Conservation (phyloP, 768 basidiomycete species). For the Tulasnella sp. region DNA sequence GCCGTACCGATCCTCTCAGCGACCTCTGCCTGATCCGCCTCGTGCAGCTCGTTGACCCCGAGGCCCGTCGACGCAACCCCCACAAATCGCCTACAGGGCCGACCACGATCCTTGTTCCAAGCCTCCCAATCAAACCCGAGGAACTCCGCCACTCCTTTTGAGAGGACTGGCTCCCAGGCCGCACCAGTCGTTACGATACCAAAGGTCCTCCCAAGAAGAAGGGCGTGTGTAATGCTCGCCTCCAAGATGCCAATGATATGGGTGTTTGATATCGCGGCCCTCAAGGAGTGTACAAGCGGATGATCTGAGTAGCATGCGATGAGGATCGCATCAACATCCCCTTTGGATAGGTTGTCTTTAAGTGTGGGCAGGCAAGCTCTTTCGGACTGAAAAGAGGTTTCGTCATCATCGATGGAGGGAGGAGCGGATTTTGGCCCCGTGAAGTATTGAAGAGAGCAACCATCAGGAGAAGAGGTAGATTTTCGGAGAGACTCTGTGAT, state of each 20-base stretch:
- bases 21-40: slow-evolving; percentile 22
- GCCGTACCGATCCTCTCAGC: slow-evolving; percentile 23
- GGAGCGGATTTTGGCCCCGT: slow-evolving; percentile 21
- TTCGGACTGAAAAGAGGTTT: slow-evolving; percentile 20
- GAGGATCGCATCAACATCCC: slow-evolving; percentile 15
- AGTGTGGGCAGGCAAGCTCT: slow-evolving; percentile 18
- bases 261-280: slow-evolving; percentile 16
- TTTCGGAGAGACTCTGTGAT: slow-evolving; percentile 26
- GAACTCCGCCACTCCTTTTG: slow-evolving; percentile 21
- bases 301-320: slow-evolving; percentile 30
- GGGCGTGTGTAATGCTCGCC: slow-evolving; percentile 26
- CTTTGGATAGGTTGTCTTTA: background rate
- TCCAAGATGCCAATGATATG: slow-evolving; percentile 30
- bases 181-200: slow-evolving; percentile 31
- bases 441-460: slow-evolving; percentile 12
- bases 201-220: slow-evolving; percentile 23
- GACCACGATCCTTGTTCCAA: background rate
- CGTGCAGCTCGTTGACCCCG: slow-evolving; percentile 28
- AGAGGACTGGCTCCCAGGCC: slow-evolving; percentile 28
- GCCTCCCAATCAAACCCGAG: slow-evolving; percentile 17
- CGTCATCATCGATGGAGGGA: slow-evolving; percentile 22
- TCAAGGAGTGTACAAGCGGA: slow-evolving; percentile 25
- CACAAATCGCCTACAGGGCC: slow-evolving; percentile 20
- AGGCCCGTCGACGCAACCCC: slow-evolving; percentile 29
- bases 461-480: slow-evolving; percentile 4